Conservation (phyloP, 345 rosid species). For the Eucalyptus viminalis region DNA sequence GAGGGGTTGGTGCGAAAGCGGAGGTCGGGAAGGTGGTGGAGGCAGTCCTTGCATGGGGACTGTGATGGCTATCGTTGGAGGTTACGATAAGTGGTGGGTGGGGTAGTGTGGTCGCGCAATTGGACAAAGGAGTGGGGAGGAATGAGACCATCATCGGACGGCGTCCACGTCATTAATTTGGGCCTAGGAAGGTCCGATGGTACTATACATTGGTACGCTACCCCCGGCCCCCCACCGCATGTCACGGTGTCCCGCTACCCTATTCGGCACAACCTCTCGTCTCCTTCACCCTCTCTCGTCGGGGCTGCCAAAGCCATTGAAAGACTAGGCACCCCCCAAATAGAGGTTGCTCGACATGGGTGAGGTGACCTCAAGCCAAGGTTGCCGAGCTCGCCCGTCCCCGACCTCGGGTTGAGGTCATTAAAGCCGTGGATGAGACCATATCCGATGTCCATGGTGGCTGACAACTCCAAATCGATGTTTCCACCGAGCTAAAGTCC, state of each 20-base stretch:
- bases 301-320: background rate
- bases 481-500: background rate
- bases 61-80: background rate
- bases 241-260: background rate
- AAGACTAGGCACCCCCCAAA: background rate
- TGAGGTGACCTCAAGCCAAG: background rate
- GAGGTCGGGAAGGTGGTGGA: background rate
- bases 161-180: fast-evolving
- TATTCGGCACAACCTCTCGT: background rate
- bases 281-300: background rate
- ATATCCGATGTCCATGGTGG: background rate
- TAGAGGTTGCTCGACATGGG: background rate
- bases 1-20: background rate
- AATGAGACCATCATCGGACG: background rate
- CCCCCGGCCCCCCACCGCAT: fast-evolving
- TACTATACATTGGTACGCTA: background rate
- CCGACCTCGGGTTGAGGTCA: background rate
- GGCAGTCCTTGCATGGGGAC: background rate
- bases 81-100: background rate
- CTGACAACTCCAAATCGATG: background rate
- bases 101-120: background rate
- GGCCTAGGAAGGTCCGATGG: background rate
- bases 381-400: background rate
- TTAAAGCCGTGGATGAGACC: background rate
- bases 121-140: background rate